Percentiles rank a stretch among this genome's conserved stretches.
phyloP scores from a whole-genome alignment of 768 basidiomycete genomes.

The Vishniacozyma victoriae region DNA sequence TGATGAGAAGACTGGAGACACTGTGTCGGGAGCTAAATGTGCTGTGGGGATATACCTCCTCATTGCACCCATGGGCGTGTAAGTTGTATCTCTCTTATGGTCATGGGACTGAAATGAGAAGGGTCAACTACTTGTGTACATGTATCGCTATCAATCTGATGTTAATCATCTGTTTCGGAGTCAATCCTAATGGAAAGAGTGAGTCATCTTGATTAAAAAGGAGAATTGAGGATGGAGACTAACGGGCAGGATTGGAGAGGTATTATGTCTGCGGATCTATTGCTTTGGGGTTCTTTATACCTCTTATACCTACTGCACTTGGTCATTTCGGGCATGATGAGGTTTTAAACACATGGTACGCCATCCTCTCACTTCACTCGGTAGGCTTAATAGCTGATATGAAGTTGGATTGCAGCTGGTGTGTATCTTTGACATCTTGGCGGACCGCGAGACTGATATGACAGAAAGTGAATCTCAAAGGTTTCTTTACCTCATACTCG shows the following conservation, averaged over 20 bases:
- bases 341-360: conserved; percentile 16
- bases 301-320: conserved; percentile 14
- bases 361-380: neutral
- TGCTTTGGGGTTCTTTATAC: conserved; percentile 11
- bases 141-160: conserved; percentile 30
- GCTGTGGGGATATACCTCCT: conserved; percentile 18
- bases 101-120: neutral
- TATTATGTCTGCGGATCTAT: conserved; percentile 25
- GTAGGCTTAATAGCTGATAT: too few relatives aligned
- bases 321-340: conserved; percentile 20
- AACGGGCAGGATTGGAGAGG: conserved; percentile 15
- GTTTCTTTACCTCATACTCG: conserved; percentile 7
- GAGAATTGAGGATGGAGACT: neutral
- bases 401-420: too few relatives aligned
- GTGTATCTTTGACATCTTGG: too few relatives aligned
- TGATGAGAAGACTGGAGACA: neutral
- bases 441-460: too few relatives aligned
- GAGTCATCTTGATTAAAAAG: neutral
- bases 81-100: neutral
- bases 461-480: neutral
- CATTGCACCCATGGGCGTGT: conserved; percentile 12
- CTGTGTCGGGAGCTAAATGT: conserved; percentile 4
- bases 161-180: conserved; percentile 24
- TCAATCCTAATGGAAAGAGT: conserved; percentile 19
- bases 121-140: conserved; percentile 24